Evolutionary conservation across 192 early-diverging fungal genomes (phyloP), one percentile per base, ranked within the genome.

Genomic region (Podila horticola): DNA sequence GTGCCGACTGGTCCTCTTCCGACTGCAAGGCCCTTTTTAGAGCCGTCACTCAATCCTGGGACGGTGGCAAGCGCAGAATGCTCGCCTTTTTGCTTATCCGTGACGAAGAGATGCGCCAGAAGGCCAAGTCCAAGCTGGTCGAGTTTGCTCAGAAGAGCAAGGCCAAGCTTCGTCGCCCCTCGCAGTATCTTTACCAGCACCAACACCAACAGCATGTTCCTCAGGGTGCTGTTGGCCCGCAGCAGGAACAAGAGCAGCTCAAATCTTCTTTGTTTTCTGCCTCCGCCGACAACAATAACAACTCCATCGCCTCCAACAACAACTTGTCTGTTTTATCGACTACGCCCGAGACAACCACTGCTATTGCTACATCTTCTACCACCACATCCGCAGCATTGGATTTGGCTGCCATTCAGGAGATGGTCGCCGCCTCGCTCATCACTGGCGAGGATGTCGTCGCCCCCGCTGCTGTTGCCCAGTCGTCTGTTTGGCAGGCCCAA

Each of bases 51-150:
- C 69, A 74, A 45, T 72, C 63, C 17, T 83, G 81, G 81, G 81
- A 83, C 24, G 64, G 69, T 26, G 63, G 58, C 58, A 83, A 75
- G 52, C 52, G 81, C 28, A 68, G 81, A 30, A 74, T 83, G 64
- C 30, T 83, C 0, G 74, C 74, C 7, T 83, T 83, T 57, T 66
- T 75, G 50, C 64, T 83, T 26, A 75, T 83, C 60, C 64, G 81
- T 24, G 81, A 81, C 29, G 77, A 81, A 30, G 77, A 81, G 28
- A 81, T 81, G 77, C 67, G 77, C 61, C 77, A 81, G 22, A 81
- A 73, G 71, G 77, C 77, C 4, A 72, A 81, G 48, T 69, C 71
- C 17, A 81, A 73, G 66, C 24, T 81, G 34, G 77, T 81, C 0
- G 77, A 72, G 29, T 81, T 64, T 64, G 77, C 77, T 28, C 77